Base-by-base conservation (phyloP, 257 asterid genomes). In the Salvia splendens region DNA sequence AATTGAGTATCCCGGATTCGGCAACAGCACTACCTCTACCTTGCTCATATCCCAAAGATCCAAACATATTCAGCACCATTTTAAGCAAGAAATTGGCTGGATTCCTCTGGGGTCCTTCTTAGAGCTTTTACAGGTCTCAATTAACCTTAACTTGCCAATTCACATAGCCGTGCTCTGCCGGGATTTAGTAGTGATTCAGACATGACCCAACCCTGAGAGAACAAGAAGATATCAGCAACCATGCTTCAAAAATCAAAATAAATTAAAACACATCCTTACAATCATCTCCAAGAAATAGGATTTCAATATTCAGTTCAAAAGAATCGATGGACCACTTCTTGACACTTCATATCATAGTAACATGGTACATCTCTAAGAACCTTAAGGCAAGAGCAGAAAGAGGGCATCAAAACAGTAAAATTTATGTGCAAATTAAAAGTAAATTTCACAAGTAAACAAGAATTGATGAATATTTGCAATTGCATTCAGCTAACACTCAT, bases 181-280 rank as follows among this genome's bases (percentile, higher is more conserved):
- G 97, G 98, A 82, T 93, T 89, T 65, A 93, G 95, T 17, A 82
- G 87, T 32, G 97, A 85, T 67, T 93, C 96, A 2, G 98, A 88
- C 99, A 94, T 94, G 71, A 85, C 86, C 99, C 99, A 94, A 33
- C 99, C 99, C 95, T 94, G 87, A 64, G 68, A 69, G 45, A 75
- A 73, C 12, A 60, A 17, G 50, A 59, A 54, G 69, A 36, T 28
- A 33, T 78, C 46, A 81, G 48, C 51, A 80, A 54, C 40, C 28
- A 24, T 12, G 30, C 30, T 24, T 24, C 30, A 24, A 24, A 24
- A 24, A 1, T 24, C 30, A 24, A 24, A 24, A 24, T 24, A 24
- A 24, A 24, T 24, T 24, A 24, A 1, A 24, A 24, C 30, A 24
- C 30, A 24, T 24, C 30, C 30, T 24, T 24, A 24, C 30, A 24